Conservation (phyloP, 805 yeast species). For the Candida oleophila region DNA sequence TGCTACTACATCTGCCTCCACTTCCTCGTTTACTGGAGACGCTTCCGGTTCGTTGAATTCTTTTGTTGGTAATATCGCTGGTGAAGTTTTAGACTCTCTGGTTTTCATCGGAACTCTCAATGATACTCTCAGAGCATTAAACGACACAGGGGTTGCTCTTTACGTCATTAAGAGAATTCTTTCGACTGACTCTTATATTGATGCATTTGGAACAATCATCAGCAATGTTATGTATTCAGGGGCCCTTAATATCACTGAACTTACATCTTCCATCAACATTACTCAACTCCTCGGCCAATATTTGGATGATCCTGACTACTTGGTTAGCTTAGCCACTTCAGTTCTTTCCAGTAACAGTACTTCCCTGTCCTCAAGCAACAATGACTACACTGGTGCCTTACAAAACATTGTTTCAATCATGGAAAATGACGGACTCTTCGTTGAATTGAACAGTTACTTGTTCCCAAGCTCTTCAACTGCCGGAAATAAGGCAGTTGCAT, state of each 20-base stretch:
- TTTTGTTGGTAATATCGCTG: conserved; percentile 29
- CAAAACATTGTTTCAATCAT: conserved; percentile 29
- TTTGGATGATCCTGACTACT: conserved; percentile 21
- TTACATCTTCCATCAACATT: conserved; percentile 19
- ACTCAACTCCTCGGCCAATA: conserved; percentile 22
- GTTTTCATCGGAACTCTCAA: conserved; percentile 22
- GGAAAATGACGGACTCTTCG: conserved; percentile 36
- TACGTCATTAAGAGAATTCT: conserved; percentile 35
- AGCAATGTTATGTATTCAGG: conserved; percentile 26
- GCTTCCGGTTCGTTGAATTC: conserved; percentile 14
- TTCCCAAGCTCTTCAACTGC: conserved; percentile 20
- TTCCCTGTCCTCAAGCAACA: conserved; percentile 12
- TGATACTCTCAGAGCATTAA: conserved; percentile 33
- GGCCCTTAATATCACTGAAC: conserved; percentile 15
- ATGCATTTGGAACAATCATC: conserved; percentile 34
- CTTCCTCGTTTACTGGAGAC: not conserved
- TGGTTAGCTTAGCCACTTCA: conserved; percentile 20
- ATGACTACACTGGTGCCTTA: conserved; percentile 31
- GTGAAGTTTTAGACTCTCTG: conserved; percentile 26
- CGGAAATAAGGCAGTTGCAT: not conserved
- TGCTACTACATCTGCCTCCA: too few relatives aligned
- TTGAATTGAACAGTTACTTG: conserved; percentile 33
- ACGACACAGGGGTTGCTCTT: conserved; percentile 40
- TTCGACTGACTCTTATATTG: conserved; percentile 32
- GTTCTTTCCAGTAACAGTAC: conserved; percentile 21